These are phyloP conservation scores for Nepenthes gracilis DNA, from an alignment of 148 eudicot species.

Conservation along the genomic window DNA sequence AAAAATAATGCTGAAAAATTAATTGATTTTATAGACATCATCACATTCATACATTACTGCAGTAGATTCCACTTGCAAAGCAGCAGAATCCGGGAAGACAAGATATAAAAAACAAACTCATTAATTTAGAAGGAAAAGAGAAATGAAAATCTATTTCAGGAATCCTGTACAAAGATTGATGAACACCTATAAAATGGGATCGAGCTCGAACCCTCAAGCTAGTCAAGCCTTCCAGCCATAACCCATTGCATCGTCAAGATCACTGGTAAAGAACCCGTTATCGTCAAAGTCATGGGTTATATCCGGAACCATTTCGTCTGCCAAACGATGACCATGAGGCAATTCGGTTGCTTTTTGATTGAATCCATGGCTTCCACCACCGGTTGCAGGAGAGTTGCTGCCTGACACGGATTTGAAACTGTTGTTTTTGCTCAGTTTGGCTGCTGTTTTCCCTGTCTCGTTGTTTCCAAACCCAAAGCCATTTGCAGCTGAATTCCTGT, in stretches of 20 bases:
- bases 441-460: slow-evolving; percentile 21
- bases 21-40: no score
- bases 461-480: slow-evolving; percentile 27
- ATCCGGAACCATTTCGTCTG: slow-evolving; percentile 66
- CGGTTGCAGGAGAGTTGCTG: slow-evolving; percentile 45
- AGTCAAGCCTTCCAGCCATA: slow-evolving; percentile 71
- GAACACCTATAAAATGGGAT: slow-evolving; percentile 13
- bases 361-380: slow-evolving; percentile 31
- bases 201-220: neutral
- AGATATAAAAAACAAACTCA: no score
- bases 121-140: neutral
- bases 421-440: slow-evolving; percentile 46
- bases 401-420: slow-evolving; percentile 44
- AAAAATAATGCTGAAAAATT: no score
- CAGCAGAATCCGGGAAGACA: no score
- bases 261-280: slow-evolving; percentile 46
- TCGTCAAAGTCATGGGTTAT: slow-evolving; percentile 53
- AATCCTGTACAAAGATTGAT: slow-evolving; percentile 40
- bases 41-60: no score
- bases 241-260: slow-evolving; percentile 58
- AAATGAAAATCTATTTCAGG: slow-evolving; percentile 8
- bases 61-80: no score
- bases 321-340: slow-evolving; percentile 39
- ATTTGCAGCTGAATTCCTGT: slow-evolving; percentile 15
- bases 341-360: slow-evolving; percentile 36